Percentiles rank a stretch among this genome's conserved stretches.
Evolutionary conservation across 176 grass and related monocot genomes (phyloP).

Genomic region (Oryza nivara): DNA sequence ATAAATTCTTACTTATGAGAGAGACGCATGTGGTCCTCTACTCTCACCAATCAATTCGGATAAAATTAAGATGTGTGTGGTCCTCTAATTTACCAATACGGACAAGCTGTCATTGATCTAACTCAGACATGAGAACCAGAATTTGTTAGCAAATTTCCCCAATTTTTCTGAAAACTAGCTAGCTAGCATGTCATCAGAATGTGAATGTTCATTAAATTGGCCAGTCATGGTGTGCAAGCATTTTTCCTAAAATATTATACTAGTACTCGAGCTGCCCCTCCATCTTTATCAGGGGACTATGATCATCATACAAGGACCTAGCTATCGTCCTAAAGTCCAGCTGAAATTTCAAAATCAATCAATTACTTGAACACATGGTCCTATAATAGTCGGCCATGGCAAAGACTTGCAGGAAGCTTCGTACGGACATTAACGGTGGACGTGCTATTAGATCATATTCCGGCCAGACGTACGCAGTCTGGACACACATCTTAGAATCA

Average conservation of each 20-base stretch:
- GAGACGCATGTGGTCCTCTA: conserved; percentile 13
- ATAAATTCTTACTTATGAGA: conserved; percentile 18
- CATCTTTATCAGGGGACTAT: background rate
- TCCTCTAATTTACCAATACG: background rate
- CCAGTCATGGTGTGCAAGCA: background rate
- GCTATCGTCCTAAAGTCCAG: background rate
- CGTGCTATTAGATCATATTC: conserved; percentile 1
- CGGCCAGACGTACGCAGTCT: conserved; percentile 27
- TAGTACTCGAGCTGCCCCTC: no score
- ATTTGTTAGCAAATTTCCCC: background rate
- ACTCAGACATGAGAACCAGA: background rate
- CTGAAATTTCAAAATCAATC: conserved; percentile 26
- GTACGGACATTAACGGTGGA: conserved; percentile 32
- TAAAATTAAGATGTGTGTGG: conserved; percentile 2
- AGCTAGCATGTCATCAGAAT: background rate
- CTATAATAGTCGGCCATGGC: conserved; percentile 17
- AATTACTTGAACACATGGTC: conserved; percentile 19
- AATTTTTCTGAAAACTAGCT: background rate
- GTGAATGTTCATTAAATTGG: background rate
- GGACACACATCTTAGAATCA: conserved; percentile 38
- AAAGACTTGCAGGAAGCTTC: conserved; percentile 44
- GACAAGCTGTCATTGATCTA: background rate
- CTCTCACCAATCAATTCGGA: conserved; percentile 17
- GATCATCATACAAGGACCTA: background rate
- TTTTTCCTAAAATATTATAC: background rate